Evolutionary conservation across 768 basidiomycete species (phyloP), one percentile per base, ranked within the genome.

Genomic region (Auriculariales sp.): DNA sequence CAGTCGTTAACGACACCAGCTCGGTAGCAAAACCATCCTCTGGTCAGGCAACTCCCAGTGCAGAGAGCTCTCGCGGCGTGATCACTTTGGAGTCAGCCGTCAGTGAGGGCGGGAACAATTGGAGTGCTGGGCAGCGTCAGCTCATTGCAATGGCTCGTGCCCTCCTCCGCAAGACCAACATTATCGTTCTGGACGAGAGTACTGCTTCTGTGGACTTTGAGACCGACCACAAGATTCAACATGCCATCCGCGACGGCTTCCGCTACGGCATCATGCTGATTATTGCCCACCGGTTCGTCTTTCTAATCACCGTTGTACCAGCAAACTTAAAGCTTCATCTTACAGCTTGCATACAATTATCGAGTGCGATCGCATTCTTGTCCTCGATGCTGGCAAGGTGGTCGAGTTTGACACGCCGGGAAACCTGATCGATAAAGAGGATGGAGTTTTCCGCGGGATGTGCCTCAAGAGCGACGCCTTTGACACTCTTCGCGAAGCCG

Each of bases 331-430:
- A 29, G 14, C 27, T 12, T 28, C 47, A 46, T 31, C 22, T 3
- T 44, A 6, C 52, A 77, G 39, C 12, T 25, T 44, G 19, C 39
- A 44, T 44, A 44, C 39, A 19, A 44, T 69, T 48, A 65, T 65
- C 58, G 65, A 67, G 53, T 67, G 62, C 50, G 65, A 67, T 51
- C 60, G 61, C 49, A 62, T 71, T 34, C 52, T 71, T 15, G 68
- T 71, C 0, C 59, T 73, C 4, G 81, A 79, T 48, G 70, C 73
- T 15, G 88, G 88, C 2, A 68, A 73, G 50, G 70, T 92, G 35
- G 62, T 78, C n/a, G 90, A 93, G 72, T 85, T 86, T 58, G 89
- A 90, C 61, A 81, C 83, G 2, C 89, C 91, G 0, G 65, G 70
- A 24, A 73, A 70, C 35, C 63, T 93, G 15, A 90, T 77, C 63